Evolutionary conservation across 1,284 basidiomycete species (phyloP).

Genomic region (Acaromyces ingoldii): DNA sequence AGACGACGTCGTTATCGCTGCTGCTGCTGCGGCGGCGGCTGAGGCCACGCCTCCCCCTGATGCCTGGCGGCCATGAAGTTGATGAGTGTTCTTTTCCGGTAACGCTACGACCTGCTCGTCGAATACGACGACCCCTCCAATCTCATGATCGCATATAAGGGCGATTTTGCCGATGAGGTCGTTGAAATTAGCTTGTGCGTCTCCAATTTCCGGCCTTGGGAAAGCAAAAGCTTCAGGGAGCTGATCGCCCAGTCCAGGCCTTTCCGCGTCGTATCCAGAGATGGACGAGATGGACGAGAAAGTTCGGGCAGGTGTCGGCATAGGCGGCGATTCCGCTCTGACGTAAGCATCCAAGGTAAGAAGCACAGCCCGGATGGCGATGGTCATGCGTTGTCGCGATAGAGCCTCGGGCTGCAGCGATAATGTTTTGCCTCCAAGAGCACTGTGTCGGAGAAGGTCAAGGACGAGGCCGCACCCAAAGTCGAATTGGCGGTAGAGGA

Average conservation of each 20-base stretch:
- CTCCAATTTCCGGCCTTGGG: conserved; percentile 65
- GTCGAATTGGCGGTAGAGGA: conserved; percentile 78
- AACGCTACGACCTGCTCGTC: conserved; percentile 85
- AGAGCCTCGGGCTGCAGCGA: conserved; percentile 43
- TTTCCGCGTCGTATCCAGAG: conserved; percentile 58
- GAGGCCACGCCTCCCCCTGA: conserved; percentile 5
- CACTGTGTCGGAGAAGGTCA: conserved; percentile 36
- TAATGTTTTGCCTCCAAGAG: conserved; percentile 33
- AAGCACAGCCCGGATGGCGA: conserved; percentile 73
- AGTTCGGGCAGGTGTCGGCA: no score
- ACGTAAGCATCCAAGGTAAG: conserved; percentile 69
- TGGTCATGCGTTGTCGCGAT: conserved; percentile 58
- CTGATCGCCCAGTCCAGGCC: conserved; percentile 27
- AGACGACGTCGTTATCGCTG: not conserved
- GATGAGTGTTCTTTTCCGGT: no score
- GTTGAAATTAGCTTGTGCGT: conserved; percentile 68
- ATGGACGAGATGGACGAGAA: not conserved
- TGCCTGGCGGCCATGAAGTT: no score
- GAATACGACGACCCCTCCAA: conserved; percentile 74
- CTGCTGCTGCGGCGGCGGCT: conserved; percentile 12
- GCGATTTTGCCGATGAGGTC: conserved; percentile 64
- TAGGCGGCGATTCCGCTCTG: conserved; percentile 62
- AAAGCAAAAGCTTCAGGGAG: conserved; percentile 30
- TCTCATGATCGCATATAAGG: conserved; percentile 62
- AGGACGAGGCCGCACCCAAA: conserved; percentile 76